These are phyloP conservation scores for Plasmodium fragile DNA, from an alignment of 169 alveolate genomes.

Conservation along the genomic window DNA sequence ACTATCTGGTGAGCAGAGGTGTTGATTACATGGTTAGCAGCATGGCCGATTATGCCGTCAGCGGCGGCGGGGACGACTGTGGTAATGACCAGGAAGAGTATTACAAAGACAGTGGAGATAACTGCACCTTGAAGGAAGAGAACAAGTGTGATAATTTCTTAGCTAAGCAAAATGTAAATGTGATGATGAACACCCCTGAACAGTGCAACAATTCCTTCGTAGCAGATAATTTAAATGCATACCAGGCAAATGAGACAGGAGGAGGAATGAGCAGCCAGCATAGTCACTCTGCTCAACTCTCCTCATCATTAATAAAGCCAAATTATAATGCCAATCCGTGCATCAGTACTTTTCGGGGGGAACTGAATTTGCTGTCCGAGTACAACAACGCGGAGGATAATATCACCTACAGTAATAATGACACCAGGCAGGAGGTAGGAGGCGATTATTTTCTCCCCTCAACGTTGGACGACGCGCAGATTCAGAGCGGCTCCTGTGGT, in stretches of 20 bases:
- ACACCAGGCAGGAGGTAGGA: not conserved
- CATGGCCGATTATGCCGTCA: not conserved
- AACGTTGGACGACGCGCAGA: slow-evolving; percentile 1
- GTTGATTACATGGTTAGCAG: slow-evolving; percentile 5
- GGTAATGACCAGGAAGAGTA: slow-evolving; percentile 5
- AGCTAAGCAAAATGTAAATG: not conserved
- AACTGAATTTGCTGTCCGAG: slow-evolving; percentile 20
- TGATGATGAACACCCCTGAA: not conserved
- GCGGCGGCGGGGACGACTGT: not conserved
- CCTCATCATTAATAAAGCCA: not conserved
- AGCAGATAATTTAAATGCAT: not conserved
- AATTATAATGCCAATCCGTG: not conserved
- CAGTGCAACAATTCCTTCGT: not conserved
- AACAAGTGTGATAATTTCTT: not conserved
- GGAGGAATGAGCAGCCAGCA: not conserved
- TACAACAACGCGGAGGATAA: slow-evolving; percentile 74
- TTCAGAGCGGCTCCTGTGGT: not conserved
- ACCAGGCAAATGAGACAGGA: not conserved
- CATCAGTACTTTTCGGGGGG: not conserved
- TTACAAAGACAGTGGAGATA: not conserved
- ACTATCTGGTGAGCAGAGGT: not conserved
- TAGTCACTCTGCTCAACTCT: not conserved
- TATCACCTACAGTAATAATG: slow-evolving; percentile 21
- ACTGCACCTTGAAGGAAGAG: not conserved
- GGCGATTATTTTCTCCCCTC: not conserved